Base-by-base conservation (phyloP, 2,329 filamentous ascomycete species). In the Trichoderma lentiforme region DNA sequence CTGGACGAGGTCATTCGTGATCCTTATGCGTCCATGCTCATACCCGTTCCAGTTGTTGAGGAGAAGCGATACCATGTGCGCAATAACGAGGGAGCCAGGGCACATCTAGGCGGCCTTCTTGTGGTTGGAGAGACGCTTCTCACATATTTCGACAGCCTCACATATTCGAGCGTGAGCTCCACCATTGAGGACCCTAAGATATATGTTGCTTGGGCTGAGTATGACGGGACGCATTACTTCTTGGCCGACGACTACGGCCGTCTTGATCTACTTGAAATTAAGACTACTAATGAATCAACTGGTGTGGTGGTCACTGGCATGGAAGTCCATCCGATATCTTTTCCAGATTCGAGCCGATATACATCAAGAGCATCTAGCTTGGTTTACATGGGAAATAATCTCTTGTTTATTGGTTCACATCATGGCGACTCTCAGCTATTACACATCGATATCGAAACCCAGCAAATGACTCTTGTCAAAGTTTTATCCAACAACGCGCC, bases 361-460 rank as follows among this genome's bases (percentile, higher is more conserved):
- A 95, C 92, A 0, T 93, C 94, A 15, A 88, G 93, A 75, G 93
- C 95, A 11, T 92, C 91, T 7, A 90, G 87, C 15, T 83, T 99
- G 57, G 90, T 97, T 0, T 96, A 97, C 78, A 85, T 98, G 74
- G 90, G 90, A 32, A 84, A 88, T 51, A 88, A 91, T 0, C 84
- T 92, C 61, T 85, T 98, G 14, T 98, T 97, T 79, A 86, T 99
- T 53, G 96, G 93, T 12, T 98, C 95, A 1, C 95, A 98, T 80
- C 92, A 96, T 76, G 95, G 95, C 43, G 93, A 99, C 80, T 97
- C 94, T 1, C 94, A 98, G 79, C 86, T 98, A 9, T 88, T 96
- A 58, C 86, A 88, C 67, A 85, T 91, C 36, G 87, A 83, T 24
- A 74, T 82, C 6, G 76, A 81, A 2, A 75, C 80, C 0, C 76